A percentile compares a stretch with the other conserved stretches of the same genome.
Evolutionary conservation across 176 grass and related monocot genomes (phyloP).

Genomic region (Microstegium vimineum): DNA sequence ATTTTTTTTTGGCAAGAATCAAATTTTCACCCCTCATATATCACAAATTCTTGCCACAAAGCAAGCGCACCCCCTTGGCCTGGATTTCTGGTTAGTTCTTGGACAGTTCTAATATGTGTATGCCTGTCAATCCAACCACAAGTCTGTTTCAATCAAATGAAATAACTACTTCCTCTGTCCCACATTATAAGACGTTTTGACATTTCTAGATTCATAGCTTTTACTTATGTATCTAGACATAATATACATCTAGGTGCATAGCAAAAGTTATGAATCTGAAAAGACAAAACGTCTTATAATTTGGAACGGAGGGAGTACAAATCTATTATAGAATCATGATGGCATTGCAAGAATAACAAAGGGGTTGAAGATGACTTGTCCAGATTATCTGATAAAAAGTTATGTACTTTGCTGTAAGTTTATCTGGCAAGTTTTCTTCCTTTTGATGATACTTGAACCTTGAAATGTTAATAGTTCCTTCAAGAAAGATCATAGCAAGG

Average conservation of each 20-base stretch:
- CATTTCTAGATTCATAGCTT: too few species aligned
- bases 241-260: too few species aligned
- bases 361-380: background rate
- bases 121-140: background rate
- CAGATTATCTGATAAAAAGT: constrained; percentile 1
- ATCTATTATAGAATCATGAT: background rate
- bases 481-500: constrained; percentile 26
- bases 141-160: background rate
- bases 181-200: too few species aligned
- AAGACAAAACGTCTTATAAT: too few species aligned
- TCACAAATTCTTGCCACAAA: background rate
- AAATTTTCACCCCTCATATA: background rate
- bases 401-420: background rate
- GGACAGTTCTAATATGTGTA: background rate
- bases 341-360: background rate
- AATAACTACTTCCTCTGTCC: too few species aligned
- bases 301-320: too few species aligned
- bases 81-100: too few species aligned
- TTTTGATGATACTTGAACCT: constrained; percentile 13
- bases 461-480: constrained; percentile 7
- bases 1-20: too few species aligned
- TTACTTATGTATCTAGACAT: too few species aligned
- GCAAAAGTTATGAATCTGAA: too few species aligned
- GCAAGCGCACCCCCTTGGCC: background rate
- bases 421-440: background rate